Base-by-base conservation (phyloP, 179 eudicot genomes). In the Actinidia chinensis region DNA sequence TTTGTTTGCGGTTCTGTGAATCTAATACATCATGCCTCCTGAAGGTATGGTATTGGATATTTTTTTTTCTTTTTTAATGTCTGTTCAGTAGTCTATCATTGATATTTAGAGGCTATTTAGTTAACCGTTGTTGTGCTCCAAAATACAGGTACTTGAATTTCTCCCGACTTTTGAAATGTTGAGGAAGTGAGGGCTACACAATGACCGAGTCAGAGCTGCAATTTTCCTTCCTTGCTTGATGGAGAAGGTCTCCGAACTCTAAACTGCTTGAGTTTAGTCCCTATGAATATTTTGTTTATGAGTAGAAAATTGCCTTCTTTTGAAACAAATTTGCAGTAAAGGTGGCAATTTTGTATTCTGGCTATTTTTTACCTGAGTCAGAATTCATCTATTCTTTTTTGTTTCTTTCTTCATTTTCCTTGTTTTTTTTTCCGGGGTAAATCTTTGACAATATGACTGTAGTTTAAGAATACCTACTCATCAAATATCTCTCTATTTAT, bases 1-100 rank as follows among this genome's bases (percentile, higher is more conserved):
- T 92, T 96, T 89, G 93, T 92, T 74, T 96, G 85, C 88, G 99
- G 59, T 80, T 96, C 71, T 94, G 95, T 79, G 99, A 94, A 85
- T 91, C 97, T 67, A 94, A 96, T 83, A 92, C 99, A 59, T 90
- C 97, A 51, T 96, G 99, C 89, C 84, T 96, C 64, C 81, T 94
- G 71, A 96, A 96, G 98, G 99, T 95, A 51, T 59, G 15, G 22
- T 69, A 42, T 59, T 76, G 28, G 18, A 71, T 46, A 33, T 48
- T 33, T 15, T 22, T 67, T 18, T 63, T 5, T 6, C 8, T 22
- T 36, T 22, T 23, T 44, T 28, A 4, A 44, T 59, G 43, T 48
- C 47, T 50, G 3, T 54, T 36, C 17, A 36, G 36, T 13, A 23
- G 58, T 10, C 33, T 25, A 25, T 68, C 17, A 1, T 23, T 13